Conservation (phyloP, 495 filamentous ascomycete species). For the Aspergillus sparsus region DNA sequence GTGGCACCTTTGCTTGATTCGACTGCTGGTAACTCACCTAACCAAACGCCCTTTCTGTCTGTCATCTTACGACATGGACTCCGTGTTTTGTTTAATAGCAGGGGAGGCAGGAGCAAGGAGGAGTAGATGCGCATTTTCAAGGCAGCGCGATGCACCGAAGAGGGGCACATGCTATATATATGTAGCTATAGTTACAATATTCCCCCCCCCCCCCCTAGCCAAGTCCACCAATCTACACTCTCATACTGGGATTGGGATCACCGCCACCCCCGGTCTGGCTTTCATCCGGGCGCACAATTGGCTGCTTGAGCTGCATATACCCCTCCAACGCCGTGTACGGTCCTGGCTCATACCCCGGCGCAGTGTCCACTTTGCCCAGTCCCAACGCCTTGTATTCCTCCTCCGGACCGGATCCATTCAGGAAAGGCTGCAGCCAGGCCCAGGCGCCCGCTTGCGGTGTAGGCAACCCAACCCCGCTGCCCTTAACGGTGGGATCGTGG, state of each 20-base stretch:
- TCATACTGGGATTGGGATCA: background rate
- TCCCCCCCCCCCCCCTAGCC: background rate
- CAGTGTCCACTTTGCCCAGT: conserved; percentile 27
- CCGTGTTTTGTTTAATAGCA: too few species aligned
- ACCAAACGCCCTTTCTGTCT: background rate
- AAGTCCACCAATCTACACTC: background rate
- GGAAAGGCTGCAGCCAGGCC: conserved; percentile 52
- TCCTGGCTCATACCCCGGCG: conserved; percentile 31
- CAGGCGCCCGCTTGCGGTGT: conserved; percentile 32
- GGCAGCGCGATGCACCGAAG: background rate
- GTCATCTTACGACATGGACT: background rate
- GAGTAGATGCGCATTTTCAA: background rate
- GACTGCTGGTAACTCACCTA: background rate
- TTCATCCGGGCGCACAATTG: conserved; percentile 23
- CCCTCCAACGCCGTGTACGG: conserved; percentile 50
- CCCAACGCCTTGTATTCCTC: conserved; percentile 27
- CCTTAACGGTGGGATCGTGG: background rate
- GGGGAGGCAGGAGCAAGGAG: too few species aligned
- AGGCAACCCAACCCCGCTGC: conserved; percentile 18
- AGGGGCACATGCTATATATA: background rate
- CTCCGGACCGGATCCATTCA: conserved; percentile 7
- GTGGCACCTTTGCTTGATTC: background rate
- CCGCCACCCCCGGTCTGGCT: background rate
- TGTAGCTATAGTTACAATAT: background rate
- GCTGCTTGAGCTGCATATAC: conserved; percentile 41